Base-by-base conservation (phyloP, 2,329 filamentous ascomycete genomes). In the Cryphonectria nitschkei region DNA sequence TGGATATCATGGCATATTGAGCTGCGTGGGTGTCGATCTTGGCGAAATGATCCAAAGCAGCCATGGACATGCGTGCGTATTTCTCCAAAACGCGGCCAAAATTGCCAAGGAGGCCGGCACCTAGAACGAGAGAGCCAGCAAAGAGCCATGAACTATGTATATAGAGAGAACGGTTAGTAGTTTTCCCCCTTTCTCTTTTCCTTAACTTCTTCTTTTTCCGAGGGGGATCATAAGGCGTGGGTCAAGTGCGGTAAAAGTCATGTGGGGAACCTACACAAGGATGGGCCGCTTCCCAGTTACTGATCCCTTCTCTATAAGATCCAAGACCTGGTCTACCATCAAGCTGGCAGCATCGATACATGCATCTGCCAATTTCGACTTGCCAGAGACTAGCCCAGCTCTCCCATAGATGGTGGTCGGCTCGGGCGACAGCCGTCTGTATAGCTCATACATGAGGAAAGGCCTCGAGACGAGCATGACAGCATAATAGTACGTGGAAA, bases 391-490 rank as follows among this genome's bases (percentile, higher is more conserved):
- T 69, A 79, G 65, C 29, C 74, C 74, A 41, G 75, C 74, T 37
- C 74, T 70, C 0, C 70, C 74, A 37, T 69, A 71, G 0, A 75
- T 62, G 5, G 74, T 46, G 0, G 75, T 68, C 0, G 77, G 72
- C 4, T 74, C 77, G 13, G 84, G 83, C 0, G 81, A 80, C 4
- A 87, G 73, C 0, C 86, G 79, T 39, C 81, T 81, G 66, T 82
- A 84, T 3, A 88, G 78, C 75, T 88, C 86, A 65, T 86, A 87
- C 85, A 88, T 87, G 8, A 88, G 79, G 66, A 88, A 88, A 0
- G 86, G 86, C 0, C 86, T 79, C 0, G 86, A 86, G 0, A 88
- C 85, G 3, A 88, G 80, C 80, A 88, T 88, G n/a, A 88, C 86
- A 0, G 85, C 84, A 70, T 88, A 88, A 75, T 87, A 87, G 69